Evolutionary conservation across 1,139 yeast species (phyloP).

Genomic region (Meyerozyma elateridarum): DNA sequence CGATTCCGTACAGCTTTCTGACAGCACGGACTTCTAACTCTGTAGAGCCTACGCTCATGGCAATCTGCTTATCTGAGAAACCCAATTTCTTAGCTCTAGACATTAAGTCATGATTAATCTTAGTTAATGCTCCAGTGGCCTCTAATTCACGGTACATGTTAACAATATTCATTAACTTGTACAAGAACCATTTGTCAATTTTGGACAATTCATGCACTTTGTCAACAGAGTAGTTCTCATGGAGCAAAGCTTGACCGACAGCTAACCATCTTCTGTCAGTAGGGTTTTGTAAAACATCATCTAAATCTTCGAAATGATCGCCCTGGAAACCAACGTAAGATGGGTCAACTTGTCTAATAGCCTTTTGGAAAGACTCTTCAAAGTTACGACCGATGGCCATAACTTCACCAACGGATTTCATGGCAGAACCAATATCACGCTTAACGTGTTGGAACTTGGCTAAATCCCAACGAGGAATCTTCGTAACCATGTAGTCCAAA

Average conservation of each 20-base stretch:
- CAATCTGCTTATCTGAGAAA: conserved; percentile 92
- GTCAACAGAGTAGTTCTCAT: conserved; percentile 87
- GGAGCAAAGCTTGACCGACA: conserved; percentile 91
- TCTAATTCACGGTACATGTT: conserved; percentile 81
- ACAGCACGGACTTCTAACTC: conserved; percentile 79
- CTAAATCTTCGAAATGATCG: conserved; percentile 72
- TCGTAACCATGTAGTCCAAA: conserved; percentile 91
- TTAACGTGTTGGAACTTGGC: conserved; percentile 92
- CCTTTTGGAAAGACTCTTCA: conserved; percentile 97
- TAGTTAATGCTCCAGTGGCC: conserved; percentile 46
- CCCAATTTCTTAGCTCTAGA: conserved; percentile 87
- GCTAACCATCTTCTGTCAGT: conserved; percentile 98
- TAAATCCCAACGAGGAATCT: conserved; percentile 98
- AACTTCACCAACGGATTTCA: conserved; percentile 99
- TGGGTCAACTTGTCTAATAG: conserved; percentile 95
- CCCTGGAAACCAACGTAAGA: conserved; percentile 91
- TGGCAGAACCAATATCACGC: conserved; percentile 88
- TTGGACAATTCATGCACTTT: conserved; percentile 84
- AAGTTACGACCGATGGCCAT: conserved; percentile 98
- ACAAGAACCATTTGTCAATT: conserved; percentile 93
- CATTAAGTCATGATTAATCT: conserved; percentile 64
- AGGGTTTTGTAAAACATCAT: conserved; percentile 78
- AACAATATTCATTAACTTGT: conserved; percentile 88
- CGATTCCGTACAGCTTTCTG: conserved; percentile 72
- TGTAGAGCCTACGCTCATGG: conserved; percentile 57